A percentile compares a stretch with the other conserved stretches of the same genome.
Evolutionary conservation across 2,329 filamentous ascomycete species (phyloP).

Genomic region (Alternaria ethzedia): DNA sequence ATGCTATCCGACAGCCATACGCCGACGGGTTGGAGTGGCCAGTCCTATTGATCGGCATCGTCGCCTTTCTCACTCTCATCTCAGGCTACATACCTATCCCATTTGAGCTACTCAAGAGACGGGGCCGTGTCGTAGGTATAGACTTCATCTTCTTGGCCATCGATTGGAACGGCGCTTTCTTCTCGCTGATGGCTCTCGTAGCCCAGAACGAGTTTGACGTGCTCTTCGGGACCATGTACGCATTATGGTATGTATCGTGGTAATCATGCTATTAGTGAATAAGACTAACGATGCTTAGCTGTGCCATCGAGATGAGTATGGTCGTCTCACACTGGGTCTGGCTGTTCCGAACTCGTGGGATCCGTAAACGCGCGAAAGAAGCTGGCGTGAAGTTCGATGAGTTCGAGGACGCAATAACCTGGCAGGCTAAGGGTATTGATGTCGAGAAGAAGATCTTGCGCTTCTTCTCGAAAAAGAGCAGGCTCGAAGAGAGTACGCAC

Average conservation of each 20-base stretch:
- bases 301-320: conserved; percentile 63
- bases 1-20: conserved; percentile 62
- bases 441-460: conserved; percentile 16
- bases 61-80: conserved; percentile 62
- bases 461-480: conserved; percentile 2
- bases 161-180: conserved; percentile 66
- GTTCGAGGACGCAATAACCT: conserved; percentile 53
- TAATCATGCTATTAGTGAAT: not conserved
- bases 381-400: conserved; percentile 52
- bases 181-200: conserved; percentile 65
- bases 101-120: conserved; percentile 64
- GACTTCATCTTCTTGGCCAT: conserved; percentile 64
- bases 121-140: conserved; percentile 65
- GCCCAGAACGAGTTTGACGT: conserved; percentile 65
- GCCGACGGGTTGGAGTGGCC: conserved; percentile 58
- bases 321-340: conserved; percentile 64
- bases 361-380: conserved; percentile 55
- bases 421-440: conserved; percentile 32
- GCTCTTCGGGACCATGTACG: conserved; percentile 64
- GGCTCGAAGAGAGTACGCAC: not conserved
- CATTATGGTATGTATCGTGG: conserved; percentile 50
- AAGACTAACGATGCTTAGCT: conserved; percentile 19
- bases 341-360: conserved; percentile 58
- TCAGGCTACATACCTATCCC: conserved; percentile 64
- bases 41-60: conserved; percentile 59